phyloP scores from a whole-genome alignment of 2,329 filamentous ascomycete genomes.

The Stemphylium beticola region DNA sequence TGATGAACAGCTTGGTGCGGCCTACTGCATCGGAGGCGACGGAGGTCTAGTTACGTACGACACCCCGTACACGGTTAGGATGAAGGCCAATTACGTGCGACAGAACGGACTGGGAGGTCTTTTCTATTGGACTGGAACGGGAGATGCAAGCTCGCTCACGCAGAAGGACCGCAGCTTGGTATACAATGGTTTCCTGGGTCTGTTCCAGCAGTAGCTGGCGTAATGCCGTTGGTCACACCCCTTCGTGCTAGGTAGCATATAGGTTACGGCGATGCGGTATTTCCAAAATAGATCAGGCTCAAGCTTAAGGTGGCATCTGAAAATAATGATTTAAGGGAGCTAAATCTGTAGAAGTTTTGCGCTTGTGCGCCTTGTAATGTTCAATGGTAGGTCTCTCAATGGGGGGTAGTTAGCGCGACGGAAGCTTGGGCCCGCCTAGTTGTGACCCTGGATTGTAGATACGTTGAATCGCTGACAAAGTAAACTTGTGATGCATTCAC shows the following conservation, averaged over 20 bases:
- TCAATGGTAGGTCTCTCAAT: background rate
- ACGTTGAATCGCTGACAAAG: conserved; percentile 4
- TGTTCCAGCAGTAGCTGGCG: conserved; percentile 46
- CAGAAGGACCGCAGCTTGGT: conserved; percentile 63
- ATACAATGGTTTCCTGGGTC: conserved; percentile 63
- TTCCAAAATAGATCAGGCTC: background rate
- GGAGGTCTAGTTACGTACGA: conserved; percentile 83
- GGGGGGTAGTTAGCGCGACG: conserved; percentile 8
- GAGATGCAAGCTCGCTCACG: conserved; percentile 62
- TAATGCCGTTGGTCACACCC: background rate
- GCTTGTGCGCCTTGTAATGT: conserved; percentile 10
- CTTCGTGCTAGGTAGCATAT: background rate
- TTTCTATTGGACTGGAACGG: conserved; percentile 83
- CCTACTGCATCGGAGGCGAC: conserved; percentile 74
- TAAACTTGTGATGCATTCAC: conserved; percentile 18
- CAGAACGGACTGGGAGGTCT: conserved; percentile 74
- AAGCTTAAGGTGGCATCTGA: no score
- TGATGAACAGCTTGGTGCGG: conserved; percentile 71
- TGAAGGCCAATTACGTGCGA: conserved; percentile 76
- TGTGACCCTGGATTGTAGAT: conserved; percentile 13
- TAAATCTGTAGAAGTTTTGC: no score
- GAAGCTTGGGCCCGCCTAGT: conserved; percentile 18
- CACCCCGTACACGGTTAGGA: conserved; percentile 74
- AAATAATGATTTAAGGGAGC: no score
- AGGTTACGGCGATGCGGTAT: background rate